Base-by-base conservation (phyloP, 352 stramenopile genomes). In the Lagenidium sp. region DNA sequence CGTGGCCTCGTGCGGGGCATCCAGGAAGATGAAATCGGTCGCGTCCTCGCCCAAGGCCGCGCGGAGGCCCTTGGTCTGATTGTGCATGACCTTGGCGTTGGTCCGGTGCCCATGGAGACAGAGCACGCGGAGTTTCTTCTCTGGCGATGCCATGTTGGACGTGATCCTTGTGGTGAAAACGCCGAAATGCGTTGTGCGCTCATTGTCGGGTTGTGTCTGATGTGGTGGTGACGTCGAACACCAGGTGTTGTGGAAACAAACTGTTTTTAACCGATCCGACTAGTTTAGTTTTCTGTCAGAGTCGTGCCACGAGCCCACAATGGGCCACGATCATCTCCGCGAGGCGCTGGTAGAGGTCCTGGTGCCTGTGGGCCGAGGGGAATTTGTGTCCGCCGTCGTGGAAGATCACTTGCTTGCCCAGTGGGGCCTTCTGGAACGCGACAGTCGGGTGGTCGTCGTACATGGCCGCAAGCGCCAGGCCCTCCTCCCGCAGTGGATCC, bases 361-460 rank as follows among this genome's bases (percentile, higher is more conserved):
- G 45, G 50, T 86, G 53, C 36, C 61, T 60, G 8, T 50, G 66
- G 1, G 65, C 60, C 10, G 73, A 81, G 4, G 77, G 74, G 51
- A 89, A 86, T 34, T 83, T 84, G 55, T 89, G 77, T 37, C 59
- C 56, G 24, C 54, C 60, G 2, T 50, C 48, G 49, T 77, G 65
- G 44, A 71, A 57, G 4, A 64, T 26, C 26, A 73, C 26, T 8
- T 61, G 44, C 28, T 64, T 47, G 36, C 56, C 51, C 2, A 60
- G 45, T 6, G 57, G 18, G 6, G 41, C 49, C 30, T 44, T 37
- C 4, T 40, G 37, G 11, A 39, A 60, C 8, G 10, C 21, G n/a
- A n/a, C n/a, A 0, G 60, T 54, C n/a, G 46, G 59, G 26, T 53
- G 47, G 16, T 19, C 20, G 16, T 63, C 55, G 50, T 68, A 77